Evolutionary conservation across 441 rosid genomes (phyloP).

Genomic region (Erysimum cheiri): DNA sequence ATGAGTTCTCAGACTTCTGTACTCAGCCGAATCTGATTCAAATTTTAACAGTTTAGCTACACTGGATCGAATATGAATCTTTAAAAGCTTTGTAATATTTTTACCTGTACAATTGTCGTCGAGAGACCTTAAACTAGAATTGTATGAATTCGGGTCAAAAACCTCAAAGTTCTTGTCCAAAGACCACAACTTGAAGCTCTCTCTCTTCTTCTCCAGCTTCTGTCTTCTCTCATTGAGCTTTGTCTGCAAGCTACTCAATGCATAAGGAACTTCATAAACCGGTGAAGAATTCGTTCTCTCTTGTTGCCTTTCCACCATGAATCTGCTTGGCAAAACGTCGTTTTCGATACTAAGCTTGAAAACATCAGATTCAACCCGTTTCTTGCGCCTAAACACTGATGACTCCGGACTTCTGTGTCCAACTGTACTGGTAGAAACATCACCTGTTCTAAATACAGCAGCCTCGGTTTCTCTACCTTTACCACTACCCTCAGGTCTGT

Average conservation of each 20-base stretch:
- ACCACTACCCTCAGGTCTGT: conserved; percentile 40
- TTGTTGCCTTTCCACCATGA: conserved; percentile 41
- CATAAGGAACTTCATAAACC: conserved; percentile 51
- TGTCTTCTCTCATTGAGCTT: conserved; percentile 46
- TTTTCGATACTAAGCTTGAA: conserved; percentile 46
- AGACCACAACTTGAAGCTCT: conserved; percentile 48
- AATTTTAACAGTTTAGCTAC: neutral
- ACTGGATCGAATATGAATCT: neutral
- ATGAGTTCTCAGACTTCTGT: conserved; percentile 23
- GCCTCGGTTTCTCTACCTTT: conserved; percentile 40
- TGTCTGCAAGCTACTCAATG: conserved; percentile 45
- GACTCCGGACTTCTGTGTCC: conserved; percentile 43
- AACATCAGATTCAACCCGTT: conserved; percentile 45
- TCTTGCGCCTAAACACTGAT: conserved; percentile 41
- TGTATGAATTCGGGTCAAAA: conserved; percentile 33
- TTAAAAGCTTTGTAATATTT: neutral
- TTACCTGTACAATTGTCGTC: conserved; percentile 24
- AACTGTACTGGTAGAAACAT: conserved; percentile 44
- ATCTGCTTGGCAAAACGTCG: conserved; percentile 47
- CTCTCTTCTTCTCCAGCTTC: conserved; percentile 45
- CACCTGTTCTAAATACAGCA: conserved; percentile 26
- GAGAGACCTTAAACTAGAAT: conserved; percentile 18
- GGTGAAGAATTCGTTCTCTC: conserved; percentile 50
- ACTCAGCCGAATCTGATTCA: conserved; percentile 21
- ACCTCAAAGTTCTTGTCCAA: conserved; percentile 45